Evolutionary conservation across 768 basidiomycete genomes (phyloP), one percentile per base, ranked within the genome.

Genomic region (Rhodotorula sphaerocarpa): DNA sequence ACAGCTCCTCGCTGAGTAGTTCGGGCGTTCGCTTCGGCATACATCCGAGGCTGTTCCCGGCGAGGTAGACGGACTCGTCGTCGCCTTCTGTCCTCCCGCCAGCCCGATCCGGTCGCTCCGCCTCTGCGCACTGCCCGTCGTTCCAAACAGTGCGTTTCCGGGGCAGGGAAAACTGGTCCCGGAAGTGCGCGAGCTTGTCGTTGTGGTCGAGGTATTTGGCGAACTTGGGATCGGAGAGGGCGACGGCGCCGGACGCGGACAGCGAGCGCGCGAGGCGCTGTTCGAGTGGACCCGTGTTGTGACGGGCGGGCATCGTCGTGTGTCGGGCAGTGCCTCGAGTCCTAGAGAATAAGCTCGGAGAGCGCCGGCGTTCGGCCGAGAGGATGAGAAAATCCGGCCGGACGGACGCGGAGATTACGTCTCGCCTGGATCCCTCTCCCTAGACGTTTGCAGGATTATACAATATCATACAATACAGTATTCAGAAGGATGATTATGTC

Each of bases 1-100:
- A 74, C 54, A 97, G 75, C 75, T 99, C 95, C 75, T 93, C 83
- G 65, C 86, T 77, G 21, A 97, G 78, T 47, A 91, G 79, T 63
- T 79, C 74, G 66, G 81, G 80, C 34, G 91, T 86, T 42, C 82
- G 79, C 74, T 84, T 88, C 47, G 87, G 82, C 71, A 88, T 78
- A 57, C 86, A 79, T 7, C 95, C 95, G 15, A 97, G 81, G 30
- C 91, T 96, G 77, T 99, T 97, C 39, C 95, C 95, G 74, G 89
- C 92, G 55, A 99, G 83, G 75, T 99, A 99, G 39, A 84, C 83
- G 74, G 73, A 74, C 53, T 82, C 82, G 79, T 75, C 76, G 28
- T 47, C 43, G 30, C 34, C 3, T 23, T 51, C 61, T 3, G 23
- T 46, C 41, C 50, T 21, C 4, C 33, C 36, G 36, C 10, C 36